Evolutionary conservation across 805 yeast genomes (phyloP).

Genomic region (Kluyveromyces aestuarii): DNA sequence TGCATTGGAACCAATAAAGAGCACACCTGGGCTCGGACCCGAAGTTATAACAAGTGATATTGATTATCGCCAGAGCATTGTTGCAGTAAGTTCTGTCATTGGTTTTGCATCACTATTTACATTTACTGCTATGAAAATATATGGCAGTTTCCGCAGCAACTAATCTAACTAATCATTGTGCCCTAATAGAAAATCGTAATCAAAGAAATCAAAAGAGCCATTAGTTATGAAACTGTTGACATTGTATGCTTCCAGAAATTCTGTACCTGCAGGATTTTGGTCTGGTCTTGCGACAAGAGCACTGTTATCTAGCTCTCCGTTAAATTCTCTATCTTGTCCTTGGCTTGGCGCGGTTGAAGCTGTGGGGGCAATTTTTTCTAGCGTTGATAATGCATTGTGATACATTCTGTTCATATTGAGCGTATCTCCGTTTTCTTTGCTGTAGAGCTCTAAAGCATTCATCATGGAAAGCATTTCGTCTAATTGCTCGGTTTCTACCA

Average conservation of each 20-base stretch:
- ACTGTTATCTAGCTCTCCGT: neutral
- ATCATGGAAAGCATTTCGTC: constrained; percentile 2
- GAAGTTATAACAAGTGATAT: constrained; percentile 45
- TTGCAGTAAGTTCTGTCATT: constrained; percentile 62
- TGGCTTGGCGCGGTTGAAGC: constrained; percentile 10
- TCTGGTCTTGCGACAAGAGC: constrained; percentile 4
- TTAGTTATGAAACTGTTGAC: constrained; percentile 8
- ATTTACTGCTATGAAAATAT: constrained; percentile 50
- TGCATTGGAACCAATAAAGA: constrained; percentile 65
- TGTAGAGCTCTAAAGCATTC: neutral
- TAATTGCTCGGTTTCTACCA: constrained; percentile 8
- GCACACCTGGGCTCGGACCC: constrained; percentile 71
- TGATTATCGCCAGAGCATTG: constrained; percentile 39
- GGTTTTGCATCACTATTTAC: constrained; percentile 56
- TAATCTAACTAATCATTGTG: constrained; percentile 1
- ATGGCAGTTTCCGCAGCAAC: constrained; percentile 15
- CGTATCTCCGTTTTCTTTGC: neutral
- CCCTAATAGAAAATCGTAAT: constrained; percentile 23
- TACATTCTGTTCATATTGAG: neutral
- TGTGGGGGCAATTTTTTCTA: constrained; percentile 14
- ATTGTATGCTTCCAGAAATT: neutral
- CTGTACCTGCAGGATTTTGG: neutral
- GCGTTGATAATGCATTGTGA: neutral
- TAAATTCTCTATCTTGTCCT: neutral
- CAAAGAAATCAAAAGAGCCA: constrained; percentile 24